Evolutionary conservation across 2,329 filamentous ascomycete genomes (phyloP).

Genomic region (Ustilaginoidea virens): DNA sequence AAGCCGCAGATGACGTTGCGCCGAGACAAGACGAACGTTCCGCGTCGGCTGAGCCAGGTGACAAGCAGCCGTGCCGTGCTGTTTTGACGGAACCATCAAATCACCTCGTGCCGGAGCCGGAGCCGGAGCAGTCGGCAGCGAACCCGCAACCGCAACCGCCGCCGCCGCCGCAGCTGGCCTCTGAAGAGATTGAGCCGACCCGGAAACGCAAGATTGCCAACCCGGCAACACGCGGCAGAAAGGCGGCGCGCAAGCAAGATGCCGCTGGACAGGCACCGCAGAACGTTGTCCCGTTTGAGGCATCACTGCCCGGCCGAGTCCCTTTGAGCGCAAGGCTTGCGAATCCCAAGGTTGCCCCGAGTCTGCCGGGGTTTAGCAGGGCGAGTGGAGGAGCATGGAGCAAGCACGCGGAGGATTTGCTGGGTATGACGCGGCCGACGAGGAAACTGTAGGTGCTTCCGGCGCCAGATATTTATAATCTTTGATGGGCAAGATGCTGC

Average conservation of each 20-base stretch:
- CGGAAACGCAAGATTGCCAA: constrained; percentile 19
- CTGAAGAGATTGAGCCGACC: not conserved
- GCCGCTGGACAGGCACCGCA: constrained; percentile 32
- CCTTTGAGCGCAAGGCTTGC: not conserved
- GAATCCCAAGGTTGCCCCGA: constrained; percentile 5
- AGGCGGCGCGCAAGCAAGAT: constrained; percentile 35
- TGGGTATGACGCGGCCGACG: constrained; percentile 42
- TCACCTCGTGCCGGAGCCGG: too few relatives aligned
- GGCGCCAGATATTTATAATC: too few relatives aligned
- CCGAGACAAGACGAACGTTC: too few relatives aligned
- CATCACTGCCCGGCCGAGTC: constrained; percentile 8
- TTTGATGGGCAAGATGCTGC: too few relatives aligned
- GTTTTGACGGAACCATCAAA: too few relatives aligned
- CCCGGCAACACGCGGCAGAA: constrained; percentile 36
- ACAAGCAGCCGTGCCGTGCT: too few relatives aligned
- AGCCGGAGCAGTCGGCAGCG: too few relatives aligned
- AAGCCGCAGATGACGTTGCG: too few relatives aligned
- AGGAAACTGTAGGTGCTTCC: too few relatives aligned
- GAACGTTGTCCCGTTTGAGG: constrained; percentile 21
- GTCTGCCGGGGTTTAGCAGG: constrained; percentile 29
- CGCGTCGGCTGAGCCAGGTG: too few relatives aligned
- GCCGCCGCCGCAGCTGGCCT: not conserved
- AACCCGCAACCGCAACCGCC: too few relatives aligned
- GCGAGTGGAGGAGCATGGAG: constrained; percentile 52
- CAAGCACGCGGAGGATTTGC: constrained; percentile 49